These are phyloP conservation scores for Magnusiomyces suaveolens DNA, from an alignment of 1,139 yeast genomes.

Conservation along the genomic window DNA sequence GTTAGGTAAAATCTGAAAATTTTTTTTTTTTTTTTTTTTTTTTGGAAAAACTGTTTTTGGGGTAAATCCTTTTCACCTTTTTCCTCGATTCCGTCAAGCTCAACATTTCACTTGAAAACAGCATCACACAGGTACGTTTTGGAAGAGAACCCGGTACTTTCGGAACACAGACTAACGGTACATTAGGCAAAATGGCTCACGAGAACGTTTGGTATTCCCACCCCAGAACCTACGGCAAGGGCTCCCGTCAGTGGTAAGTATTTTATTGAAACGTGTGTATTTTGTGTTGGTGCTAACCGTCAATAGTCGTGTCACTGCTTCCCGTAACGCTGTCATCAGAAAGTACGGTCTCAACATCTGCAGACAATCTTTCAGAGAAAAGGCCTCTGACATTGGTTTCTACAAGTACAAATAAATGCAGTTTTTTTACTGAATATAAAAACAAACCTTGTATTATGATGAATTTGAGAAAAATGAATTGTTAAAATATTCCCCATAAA, in stretches of 20 bases:
- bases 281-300: neutral
- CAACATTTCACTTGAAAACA: neutral
- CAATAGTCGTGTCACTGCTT: constrained; percentile 81
- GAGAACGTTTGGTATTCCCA: constrained; percentile 99
- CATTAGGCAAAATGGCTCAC: constrained; percentile 78
- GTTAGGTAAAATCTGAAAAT: neutral
- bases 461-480: no score
- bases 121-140: neutral
- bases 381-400: constrained; percentile 98
- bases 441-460: no score
- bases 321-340: constrained; percentile 99
- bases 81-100: neutral
- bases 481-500: no score
- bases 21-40: neutral
- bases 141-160: neutral
- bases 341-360: constrained; percentile 99
- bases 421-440: no score
- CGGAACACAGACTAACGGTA: neutral
- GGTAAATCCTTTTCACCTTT: neutral
- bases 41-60: neutral
- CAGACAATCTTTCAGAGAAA: constrained; percentile 99
- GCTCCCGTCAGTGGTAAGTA: constrained; percentile 86
- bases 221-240: constrained; percentile 99
- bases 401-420: constrained; percentile 78
- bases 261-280: constrained; percentile 3